Percentiles rank a stretch among this genome's conserved stretches.
phyloP scores from a whole-genome alignment of 495 filamentous ascomycete species.

The Parachaetomium inaequale region DNA sequence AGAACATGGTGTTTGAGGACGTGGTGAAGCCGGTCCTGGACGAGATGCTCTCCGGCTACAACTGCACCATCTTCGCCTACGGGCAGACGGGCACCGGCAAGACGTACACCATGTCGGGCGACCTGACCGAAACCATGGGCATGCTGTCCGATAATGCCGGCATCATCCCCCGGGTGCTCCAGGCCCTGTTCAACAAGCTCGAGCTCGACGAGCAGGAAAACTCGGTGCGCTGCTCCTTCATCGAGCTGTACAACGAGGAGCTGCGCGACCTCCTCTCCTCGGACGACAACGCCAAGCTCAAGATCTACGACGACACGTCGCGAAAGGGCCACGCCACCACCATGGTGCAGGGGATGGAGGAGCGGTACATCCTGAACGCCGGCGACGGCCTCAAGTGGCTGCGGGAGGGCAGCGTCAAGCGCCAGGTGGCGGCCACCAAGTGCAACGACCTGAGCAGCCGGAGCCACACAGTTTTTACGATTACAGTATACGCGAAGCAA shows the following conservation, averaged over 20 bases:
- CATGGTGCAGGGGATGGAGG: constrained; percentile 95
- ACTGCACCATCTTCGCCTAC: constrained; percentile 98
- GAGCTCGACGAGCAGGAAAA: constrained; percentile 74
- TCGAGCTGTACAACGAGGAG: constrained; percentile 97
- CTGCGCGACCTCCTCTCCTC: constrained; percentile 78
- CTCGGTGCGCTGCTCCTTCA: constrained; percentile 96
- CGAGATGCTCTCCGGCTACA: constrained; percentile 96
- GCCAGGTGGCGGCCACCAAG: constrained; percentile 95
- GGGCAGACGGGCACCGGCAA: constrained; percentile 97
- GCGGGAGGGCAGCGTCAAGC: constrained; percentile 84
- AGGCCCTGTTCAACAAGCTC: constrained; percentile 80
- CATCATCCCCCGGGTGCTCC: constrained; percentile 86
- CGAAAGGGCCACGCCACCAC: constrained; percentile 76
- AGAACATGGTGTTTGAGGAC: constrained; percentile 87
- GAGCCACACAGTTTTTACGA: constrained; percentile 94
- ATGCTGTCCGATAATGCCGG: constrained; percentile 86
- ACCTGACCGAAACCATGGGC: constrained; percentile 83
- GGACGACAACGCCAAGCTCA: constrained; percentile 80
- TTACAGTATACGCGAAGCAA: constrained; percentile 82
- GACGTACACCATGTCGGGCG: constrained; percentile 98
- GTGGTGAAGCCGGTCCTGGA: constrained; percentile 87
- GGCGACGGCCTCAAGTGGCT: constrained; percentile 80
- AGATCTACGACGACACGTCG: constrained; percentile 89
- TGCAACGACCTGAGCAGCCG: constrained; percentile 96
- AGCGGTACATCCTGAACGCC: constrained; percentile 83